Evolutionary conservation across 441 rosid species (phyloP).

Genomic region (Populus hybrid): DNA sequence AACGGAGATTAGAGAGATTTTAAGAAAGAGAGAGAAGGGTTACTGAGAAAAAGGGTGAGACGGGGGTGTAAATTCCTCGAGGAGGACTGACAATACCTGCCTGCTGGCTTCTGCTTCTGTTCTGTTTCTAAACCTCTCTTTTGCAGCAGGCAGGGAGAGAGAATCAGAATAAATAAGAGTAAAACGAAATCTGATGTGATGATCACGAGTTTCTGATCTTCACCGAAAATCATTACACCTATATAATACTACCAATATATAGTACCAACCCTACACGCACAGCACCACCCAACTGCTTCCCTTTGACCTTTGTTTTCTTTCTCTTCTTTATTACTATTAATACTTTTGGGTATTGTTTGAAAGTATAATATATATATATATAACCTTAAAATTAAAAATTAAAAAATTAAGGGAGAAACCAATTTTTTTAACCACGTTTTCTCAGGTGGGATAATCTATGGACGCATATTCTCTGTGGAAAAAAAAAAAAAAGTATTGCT

Average conservation of each 20-base stretch:
- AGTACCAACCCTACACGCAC: neutral
- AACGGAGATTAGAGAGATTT: neutral
- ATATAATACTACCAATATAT: slow-evolving; percentile 4
- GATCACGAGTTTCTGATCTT: slow-evolving; percentile 46
- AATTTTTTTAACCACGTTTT: too few species aligned
- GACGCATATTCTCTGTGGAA: neutral
- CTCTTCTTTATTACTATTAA: neutral
- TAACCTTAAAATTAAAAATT: too few species aligned
- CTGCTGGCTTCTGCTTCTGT: slow-evolving; percentile 17
- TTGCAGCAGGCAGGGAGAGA: slow-evolving; percentile 18
- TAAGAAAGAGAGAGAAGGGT: slow-evolving; percentile 12
- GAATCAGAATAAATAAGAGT: slow-evolving; percentile 3
- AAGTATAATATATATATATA: too few species aligned
- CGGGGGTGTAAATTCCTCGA: slow-evolving; percentile 52
- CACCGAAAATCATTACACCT: slow-evolving; percentile 41
- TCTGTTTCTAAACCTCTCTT: slow-evolving; percentile 12
- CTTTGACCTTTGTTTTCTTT: slow-evolving; percentile 62
- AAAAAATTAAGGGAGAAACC: too few species aligned
- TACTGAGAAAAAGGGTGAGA: slow-evolving; percentile 46
- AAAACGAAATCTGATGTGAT: neutral
- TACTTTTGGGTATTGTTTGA: too few species aligned
- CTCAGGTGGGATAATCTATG: neutral
- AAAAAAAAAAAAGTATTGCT: too few species aligned
- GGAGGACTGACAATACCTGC: slow-evolving; percentile 45
- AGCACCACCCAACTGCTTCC: slow-evolving; percentile 47